Base-by-base conservation (phyloP, 2,329 filamentous ascomycete genomes). In the Aspergillus viridinutans region DNA sequence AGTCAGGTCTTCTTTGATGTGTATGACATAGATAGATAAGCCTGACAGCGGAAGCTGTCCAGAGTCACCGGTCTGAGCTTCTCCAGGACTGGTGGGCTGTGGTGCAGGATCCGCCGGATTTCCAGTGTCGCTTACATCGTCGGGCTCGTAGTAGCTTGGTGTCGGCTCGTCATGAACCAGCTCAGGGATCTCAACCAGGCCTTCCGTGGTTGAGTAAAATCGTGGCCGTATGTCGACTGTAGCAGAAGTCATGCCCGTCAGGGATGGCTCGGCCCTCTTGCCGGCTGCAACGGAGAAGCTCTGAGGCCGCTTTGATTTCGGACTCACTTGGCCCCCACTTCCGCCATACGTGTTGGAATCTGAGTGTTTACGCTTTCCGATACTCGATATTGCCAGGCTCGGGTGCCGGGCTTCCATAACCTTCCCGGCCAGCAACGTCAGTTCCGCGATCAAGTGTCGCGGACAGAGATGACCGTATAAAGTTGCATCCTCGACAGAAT, bases 401-500 rank as follows among this genome's bases (percentile, higher is more conserved):
- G 62, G 59, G 55, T 78, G 70, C 21, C 80, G 79, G 3, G 78
- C 79, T 7, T 81, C 75, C n/a, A 81, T 76, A 2, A 96, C 90
- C 69, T 90, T 85, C 2, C 77, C 76, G 0, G 90, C 92, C 2
- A 99, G 81, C 0, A 77, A 81, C 35, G 80, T 80, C 57, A 99
- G 79, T 73, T 99, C 94, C 49, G 89, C 84, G 25, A 93, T 85
- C 12, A 99, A 76, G 70, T 91, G 94, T 0, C 86, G 81, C 0
- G 94, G 94, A 40, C 90, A 90, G 14, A 99, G 79, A 66, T 99
- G 94, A 0, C 94, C 94, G 63, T 92, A 99, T 0, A 99, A 80
- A 0, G 87, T 84, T 51, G 89, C 86, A 58, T 94, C 87, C 23
- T 85, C 81, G 66, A 92, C 88, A 7, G 84, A 84, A 71, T 97